Base-by-base conservation (phyloP, 2,329 filamentous ascomycete species). In the Dactylonectria estremocensis region DNA sequence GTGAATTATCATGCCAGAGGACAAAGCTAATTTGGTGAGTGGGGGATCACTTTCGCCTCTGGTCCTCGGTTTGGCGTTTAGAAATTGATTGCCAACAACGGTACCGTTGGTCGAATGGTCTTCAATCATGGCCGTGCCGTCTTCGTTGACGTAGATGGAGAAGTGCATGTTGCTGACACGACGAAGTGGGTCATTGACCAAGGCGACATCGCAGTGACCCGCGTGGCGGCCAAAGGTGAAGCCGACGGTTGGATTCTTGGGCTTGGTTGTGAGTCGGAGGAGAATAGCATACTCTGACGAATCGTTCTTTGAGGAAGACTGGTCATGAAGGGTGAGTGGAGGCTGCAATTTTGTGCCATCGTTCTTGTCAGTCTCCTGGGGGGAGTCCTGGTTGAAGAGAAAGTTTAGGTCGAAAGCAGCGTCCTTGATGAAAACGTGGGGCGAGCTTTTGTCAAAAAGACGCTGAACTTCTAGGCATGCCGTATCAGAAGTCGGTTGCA, bases 81-180 rank as follows among this genome's bases (percentile, higher is more conserved):
- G 85, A 37, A 93, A 83, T 18, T 85, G 84, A 22, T 89, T 87
- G 80, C 98, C 95, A 64, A 98, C 94, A 67, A 94, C 86, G 3
- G 96, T 98, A 28, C 96, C 96, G 76, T 98, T 99, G n/a, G 95
- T 98, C 0, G 96, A 98, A 77, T 91, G 89, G 77, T 99, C 96
- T 79, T 97, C 92, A 14, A 98, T 84, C 94, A 99, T 97, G 70
- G 98, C 87, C 64, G 93, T 91, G 28, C 93, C 94, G 70, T 93
- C 90, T 16, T 90, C 85, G 75, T 97, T 98, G 74, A 97, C 87
- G 77, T 92, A 97, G 68, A 99, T 97, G 60, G 94, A 91, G 79
- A 98, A 99, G 79, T 99, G 96, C 16, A 93, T 87, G 78, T 98
- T 98, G 84, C 95, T 98, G 66, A 99, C 88, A 48, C 93, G 89